Conservation (phyloP, 352 stramenopile genomes). For the Pythium oligandrum region DNA sequence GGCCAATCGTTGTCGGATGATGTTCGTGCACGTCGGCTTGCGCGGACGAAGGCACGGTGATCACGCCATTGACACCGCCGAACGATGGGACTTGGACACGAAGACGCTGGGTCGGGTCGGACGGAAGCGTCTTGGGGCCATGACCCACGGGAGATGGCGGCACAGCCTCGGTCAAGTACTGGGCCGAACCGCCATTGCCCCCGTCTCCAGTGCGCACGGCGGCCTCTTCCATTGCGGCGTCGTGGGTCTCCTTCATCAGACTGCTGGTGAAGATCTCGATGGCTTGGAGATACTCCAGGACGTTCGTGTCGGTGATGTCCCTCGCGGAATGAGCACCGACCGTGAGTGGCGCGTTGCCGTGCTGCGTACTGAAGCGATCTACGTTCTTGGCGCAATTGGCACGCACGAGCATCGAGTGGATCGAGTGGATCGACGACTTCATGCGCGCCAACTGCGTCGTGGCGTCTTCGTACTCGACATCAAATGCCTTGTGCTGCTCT, state of each 20-base stretch:
- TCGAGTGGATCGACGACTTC: constrained; percentile 68
- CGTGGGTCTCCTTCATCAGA: constrained; percentile 44
- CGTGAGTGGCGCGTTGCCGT: constrained; percentile 17
- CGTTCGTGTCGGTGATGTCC: constrained; percentile 56
- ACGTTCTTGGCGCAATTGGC: constrained; percentile 38
- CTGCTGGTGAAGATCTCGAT: constrained; percentile 70
- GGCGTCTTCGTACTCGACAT: constrained; percentile 54
- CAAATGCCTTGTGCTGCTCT: constrained; percentile 37
- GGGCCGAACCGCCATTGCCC: too few species aligned
- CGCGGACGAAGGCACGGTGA: constrained; percentile 34
- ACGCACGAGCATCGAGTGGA: constrained; percentile 64
- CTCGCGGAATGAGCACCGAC: constrained; percentile 26
- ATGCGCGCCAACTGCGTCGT: constrained; percentile 46
- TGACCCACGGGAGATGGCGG: constrained; percentile 34
- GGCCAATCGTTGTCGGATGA: not conserved
- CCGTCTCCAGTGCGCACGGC: not conserved
- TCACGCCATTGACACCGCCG: constrained; percentile 48
- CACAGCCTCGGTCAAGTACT: not conserved
- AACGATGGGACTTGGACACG: constrained; percentile 54
- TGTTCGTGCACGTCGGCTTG: not conserved
- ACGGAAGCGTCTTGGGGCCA: constrained; percentile 43
- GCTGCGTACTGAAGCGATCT: constrained; percentile 23
- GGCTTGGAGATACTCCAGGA: constrained; percentile 72
- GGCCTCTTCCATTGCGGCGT: constrained; percentile 2
- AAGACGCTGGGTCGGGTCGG: constrained; percentile 47